A percentile compares a stretch with the other conserved stretches of the same genome.
phyloP scores from a whole-genome alignment of 345 rosid species.

The Hypericum androsaemum region DNA sequence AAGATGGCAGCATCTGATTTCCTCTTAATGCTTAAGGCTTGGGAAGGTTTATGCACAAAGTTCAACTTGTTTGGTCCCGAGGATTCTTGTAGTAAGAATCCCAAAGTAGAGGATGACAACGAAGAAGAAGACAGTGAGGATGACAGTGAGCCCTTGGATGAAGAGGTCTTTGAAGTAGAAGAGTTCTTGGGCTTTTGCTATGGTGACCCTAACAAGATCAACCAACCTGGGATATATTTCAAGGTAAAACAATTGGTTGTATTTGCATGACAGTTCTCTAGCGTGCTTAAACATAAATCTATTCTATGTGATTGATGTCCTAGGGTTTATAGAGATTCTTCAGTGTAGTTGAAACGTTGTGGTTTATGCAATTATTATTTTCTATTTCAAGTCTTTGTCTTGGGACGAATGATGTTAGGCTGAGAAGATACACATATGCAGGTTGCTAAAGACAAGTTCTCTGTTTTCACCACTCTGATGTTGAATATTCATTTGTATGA shows the following conservation, averaged over 20 bases:
- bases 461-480: no score
- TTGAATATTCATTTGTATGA: no score
- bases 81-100: constrained; percentile 15
- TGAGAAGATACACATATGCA: no score
- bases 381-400: background rate
- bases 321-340: background rate
- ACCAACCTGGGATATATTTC: constrained; percentile 30
- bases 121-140: constrained; percentile 16
- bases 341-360: background rate
- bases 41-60: constrained; percentile 44
- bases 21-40: constrained; percentile 40
- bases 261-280: no score
- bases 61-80: constrained; percentile 25
- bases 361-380: background rate
- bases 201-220: constrained; percentile 37
- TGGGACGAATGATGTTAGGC: no score
- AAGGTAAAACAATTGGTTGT: constrained; percentile 30
- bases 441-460: no score
- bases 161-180: constrained; percentile 47
- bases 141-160: constrained; percentile 16
- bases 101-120: constrained; percentile 15
- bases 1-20: constrained; percentile 59
- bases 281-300: background rate
- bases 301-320: background rate
- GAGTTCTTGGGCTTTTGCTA: constrained; percentile 34